Evolutionary conservation across 306 rosid species (phyloP).

Genomic region (Fagus crenata): DNA sequence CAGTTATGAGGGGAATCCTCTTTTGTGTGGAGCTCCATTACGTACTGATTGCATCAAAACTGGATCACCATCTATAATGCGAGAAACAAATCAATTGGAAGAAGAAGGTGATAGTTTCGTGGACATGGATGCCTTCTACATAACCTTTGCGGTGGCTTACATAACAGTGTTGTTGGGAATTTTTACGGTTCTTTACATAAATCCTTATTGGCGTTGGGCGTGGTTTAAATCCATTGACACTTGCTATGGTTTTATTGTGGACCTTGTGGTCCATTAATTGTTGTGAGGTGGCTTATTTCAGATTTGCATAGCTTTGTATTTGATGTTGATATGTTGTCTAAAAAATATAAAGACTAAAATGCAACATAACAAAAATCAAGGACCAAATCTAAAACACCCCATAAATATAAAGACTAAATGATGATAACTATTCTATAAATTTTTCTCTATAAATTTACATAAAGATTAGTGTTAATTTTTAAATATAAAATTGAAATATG

Average conservation of each 20-base stretch:
- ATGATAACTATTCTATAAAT: no score
- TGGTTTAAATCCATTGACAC: not conserved
- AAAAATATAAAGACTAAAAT: no score
- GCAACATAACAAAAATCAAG: no score
- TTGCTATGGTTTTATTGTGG: not conserved
- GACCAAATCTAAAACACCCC: no score
- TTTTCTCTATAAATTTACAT: no score
- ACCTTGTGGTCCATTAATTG: no score
- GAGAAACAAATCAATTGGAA: not conserved
- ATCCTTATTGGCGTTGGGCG: not conserved
- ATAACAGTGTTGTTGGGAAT: not conserved
- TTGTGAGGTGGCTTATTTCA: not conserved
- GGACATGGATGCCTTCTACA: not conserved
- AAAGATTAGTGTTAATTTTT: no score
- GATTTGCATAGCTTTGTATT: not conserved
- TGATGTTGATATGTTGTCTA: no score
- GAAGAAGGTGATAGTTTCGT: not conserved
- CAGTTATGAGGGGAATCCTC: not conserved
- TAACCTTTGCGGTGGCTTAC: not conserved
- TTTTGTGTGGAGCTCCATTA: constrained; percentile 10
- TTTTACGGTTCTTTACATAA: not conserved
- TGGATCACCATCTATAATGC: not conserved
- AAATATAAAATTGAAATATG: no score
- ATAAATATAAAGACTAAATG: no score
- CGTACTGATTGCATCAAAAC: not conserved